Percentiles rank a stretch among this genome's conserved stretches.
phyloP scores from a whole-genome alignment of 805 yeast genomes.

The Candida cerambycidarum region DNA sequence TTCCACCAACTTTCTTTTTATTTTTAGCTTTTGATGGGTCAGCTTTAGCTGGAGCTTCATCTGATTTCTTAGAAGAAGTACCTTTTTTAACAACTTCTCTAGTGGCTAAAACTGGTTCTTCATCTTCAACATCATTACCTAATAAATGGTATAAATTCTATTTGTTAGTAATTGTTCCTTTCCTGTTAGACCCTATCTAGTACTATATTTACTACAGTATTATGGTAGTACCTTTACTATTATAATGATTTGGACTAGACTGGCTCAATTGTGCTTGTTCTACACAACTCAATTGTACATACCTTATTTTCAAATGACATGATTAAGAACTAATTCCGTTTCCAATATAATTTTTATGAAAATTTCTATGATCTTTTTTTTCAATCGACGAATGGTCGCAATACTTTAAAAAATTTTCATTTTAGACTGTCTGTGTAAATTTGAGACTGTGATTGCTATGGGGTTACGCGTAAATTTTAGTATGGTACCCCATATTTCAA shows the following conservation, averaged over 20 bases:
- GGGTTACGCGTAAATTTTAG: slow-evolving; percentile 1
- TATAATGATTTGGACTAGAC: no score
- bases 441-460: not conserved
- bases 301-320: slow-evolving; percentile 52
- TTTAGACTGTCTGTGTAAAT: slow-evolving; percentile 5
- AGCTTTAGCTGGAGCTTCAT: slow-evolving; percentile 78
- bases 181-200: no score
- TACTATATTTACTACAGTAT: no score
- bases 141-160: slow-evolving; percentile 80
- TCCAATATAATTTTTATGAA: slow-evolving; percentile 3
- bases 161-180: no score
- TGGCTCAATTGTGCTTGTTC: no score
- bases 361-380: slow-evolving; percentile 6
- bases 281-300: slow-evolving; percentile 23
- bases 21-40: slow-evolving; percentile 78
- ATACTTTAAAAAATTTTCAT: slow-evolving; percentile 11
- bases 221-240: no score
- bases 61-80: slow-evolving; percentile 85
- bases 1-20: slow-evolving; percentile 72
- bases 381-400: slow-evolving; percentile 11
- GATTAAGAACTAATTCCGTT: slow-evolving; percentile 5
- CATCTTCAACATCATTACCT: slow-evolving; percentile 89
- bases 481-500: slow-evolving; percentile 7
- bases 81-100: slow-evolving; percentile 78
- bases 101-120: slow-evolving; percentile 48